These are phyloP conservation scores for Diaporthe velutina DNA, from an alignment of 2,329 filamentous ascomycete genomes.

Conservation along the genomic window DNA sequence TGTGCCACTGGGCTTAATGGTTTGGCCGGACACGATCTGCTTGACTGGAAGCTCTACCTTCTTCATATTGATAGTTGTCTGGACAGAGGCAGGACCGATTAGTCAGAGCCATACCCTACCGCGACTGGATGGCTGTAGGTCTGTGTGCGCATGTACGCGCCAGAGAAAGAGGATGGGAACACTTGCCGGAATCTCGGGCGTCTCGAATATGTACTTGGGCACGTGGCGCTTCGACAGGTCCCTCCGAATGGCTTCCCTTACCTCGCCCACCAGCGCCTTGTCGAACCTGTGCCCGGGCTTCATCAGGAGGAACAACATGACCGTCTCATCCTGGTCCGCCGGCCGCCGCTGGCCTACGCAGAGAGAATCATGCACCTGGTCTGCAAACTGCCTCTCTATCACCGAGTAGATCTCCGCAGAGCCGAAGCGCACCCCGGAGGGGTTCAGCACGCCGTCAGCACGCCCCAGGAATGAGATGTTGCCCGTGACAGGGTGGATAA, in stretches of 20 bases:
- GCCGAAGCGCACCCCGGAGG: constrained; percentile 82
- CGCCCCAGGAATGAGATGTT: constrained; percentile 77
- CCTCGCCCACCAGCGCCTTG: constrained; percentile 63
- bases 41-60: constrained; percentile 90
- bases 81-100: neutral
- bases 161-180: neutral
- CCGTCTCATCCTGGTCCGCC: constrained; percentile 64
- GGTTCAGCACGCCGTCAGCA: constrained; percentile 85
- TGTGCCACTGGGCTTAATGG: constrained; percentile 81
- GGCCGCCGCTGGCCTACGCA: constrained; percentile 83
- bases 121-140: neutral
- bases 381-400: constrained; percentile 74
- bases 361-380: constrained; percentile 76
- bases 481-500: constrained; percentile 75
- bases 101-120: neutral
- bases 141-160: neutral
- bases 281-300: constrained; percentile 69
- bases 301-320: constrained; percentile 70
- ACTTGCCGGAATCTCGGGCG: constrained; percentile 83
- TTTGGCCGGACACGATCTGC: constrained; percentile 82
- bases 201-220: constrained; percentile 83
- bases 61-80: constrained; percentile 87
- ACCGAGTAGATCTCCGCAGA: constrained; percentile 85
- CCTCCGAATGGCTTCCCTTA: constrained; percentile 75
- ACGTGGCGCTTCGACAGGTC: constrained; percentile 81